Conservation (phyloP, 2,329 filamentous ascomycete species). For the Botrytis fragariae region DNA sequence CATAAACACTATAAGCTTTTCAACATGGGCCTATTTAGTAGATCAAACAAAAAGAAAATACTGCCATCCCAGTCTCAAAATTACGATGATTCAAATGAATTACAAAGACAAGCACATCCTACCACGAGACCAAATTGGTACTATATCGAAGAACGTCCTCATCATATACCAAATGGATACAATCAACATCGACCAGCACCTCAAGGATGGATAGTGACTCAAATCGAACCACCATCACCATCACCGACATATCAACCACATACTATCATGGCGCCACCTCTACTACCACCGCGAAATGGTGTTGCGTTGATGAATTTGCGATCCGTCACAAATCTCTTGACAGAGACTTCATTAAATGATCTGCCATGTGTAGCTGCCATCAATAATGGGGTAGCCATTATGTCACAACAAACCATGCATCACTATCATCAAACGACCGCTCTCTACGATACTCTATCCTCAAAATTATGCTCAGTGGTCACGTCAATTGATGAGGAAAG, state of each 20-base stretch:
- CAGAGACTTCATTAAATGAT: slow-evolving; percentile 39
- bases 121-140: background rate
- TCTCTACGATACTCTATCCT: slow-evolving; percentile 58
- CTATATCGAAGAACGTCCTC: slow-evolving; percentile 9
- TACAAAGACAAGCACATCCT: slow-evolving; percentile 3
- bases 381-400: slow-evolving; percentile 45
- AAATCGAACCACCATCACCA: slow-evolving; percentile 12
- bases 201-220: slow-evolving; percentile 28
- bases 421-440: slow-evolving; percentile 47
- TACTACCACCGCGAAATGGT: slow-evolving; percentile 24
- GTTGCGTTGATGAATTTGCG: slow-evolving; percentile 29
- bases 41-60: slow-evolving; percentile 32
- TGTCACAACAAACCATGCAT: slow-evolving; percentile 45
- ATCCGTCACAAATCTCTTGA: slow-evolving; percentile 39
- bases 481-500: slow-evolving; percentile 68
- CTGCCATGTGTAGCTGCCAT: slow-evolving; percentile 40
- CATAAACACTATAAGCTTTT: background rate
- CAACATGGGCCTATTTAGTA: slow-evolving; percentile 35
- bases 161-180: slow-evolving; percentile 14
- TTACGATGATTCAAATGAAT: slow-evolving; percentile 3
- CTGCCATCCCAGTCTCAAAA: slow-evolving; percentile 23
- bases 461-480: slow-evolving; percentile 65
- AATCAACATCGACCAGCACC: slow-evolving; percentile 13
- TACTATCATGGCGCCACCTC: slow-evolving; percentile 16
- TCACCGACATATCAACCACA: slow-evolving; percentile 15